phyloP scores from a whole-genome alignment of 805 yeast genomes.

The Lachancea waltii region DNA sequence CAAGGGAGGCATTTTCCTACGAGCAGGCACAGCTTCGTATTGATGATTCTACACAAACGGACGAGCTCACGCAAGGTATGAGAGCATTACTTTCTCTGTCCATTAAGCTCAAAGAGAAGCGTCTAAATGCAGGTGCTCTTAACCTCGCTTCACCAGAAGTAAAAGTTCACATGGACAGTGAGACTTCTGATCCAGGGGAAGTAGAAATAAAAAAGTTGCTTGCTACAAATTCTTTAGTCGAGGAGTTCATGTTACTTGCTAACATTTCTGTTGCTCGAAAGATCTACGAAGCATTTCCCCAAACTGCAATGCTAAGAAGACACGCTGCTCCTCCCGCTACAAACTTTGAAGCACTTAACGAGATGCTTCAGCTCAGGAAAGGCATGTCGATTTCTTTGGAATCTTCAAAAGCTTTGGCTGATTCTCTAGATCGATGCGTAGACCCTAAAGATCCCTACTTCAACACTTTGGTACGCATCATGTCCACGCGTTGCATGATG shows the following conservation, averaged over 20 bases:
- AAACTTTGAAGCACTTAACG: constrained; percentile 83
- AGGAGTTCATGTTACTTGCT: constrained; percentile 96
- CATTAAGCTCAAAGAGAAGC: constrained; percentile 71
- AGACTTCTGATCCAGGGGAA: constrained; percentile 92
- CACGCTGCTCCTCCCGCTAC: constrained; percentile 97
- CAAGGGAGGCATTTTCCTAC: constrained; percentile 91
- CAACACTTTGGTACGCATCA: constrained; percentile 86
- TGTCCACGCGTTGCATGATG: constrained; percentile 99
- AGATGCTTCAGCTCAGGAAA: constrained; percentile 78
- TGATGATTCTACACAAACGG: constrained; percentile 68
- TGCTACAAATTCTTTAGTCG: constrained; percentile 93
- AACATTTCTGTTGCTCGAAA: constrained; percentile 92
- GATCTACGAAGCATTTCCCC: constrained; percentile 90
- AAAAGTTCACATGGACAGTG: constrained; percentile 93
- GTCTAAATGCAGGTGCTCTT: constrained; percentile 92
- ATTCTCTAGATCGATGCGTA: constrained; percentile 80
- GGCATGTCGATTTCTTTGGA: constrained; percentile 71
- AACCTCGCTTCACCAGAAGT: constrained; percentile 97
- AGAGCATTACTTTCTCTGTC: constrained; percentile 74
- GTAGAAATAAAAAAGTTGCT: constrained; percentile 83
- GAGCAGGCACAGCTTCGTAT: constrained; percentile 89
- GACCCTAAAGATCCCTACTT: constrained; percentile 83
- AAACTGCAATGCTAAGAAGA: constrained; percentile 96
- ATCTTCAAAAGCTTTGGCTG: constrained; percentile 86
- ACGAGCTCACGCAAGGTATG: constrained; percentile 86